Evolutionary conservation across 169 alveolate species (phyloP).

Genomic region (Eimeria tenella): DNA sequence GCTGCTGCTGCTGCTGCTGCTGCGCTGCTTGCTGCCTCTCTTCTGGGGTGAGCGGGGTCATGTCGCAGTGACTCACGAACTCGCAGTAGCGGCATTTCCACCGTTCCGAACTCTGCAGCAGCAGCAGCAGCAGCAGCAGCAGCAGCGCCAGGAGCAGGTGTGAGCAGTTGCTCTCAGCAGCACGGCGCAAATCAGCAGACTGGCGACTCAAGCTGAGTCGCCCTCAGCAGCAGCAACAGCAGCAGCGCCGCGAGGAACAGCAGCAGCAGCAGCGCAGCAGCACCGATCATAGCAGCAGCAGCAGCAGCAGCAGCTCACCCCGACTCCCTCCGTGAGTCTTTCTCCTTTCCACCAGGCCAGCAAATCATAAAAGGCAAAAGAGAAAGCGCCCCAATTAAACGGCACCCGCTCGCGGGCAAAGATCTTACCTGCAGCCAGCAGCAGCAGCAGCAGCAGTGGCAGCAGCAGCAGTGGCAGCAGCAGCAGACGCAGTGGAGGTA

Average conservation of each 20-base stretch:
- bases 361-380: neutral
- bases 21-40: slow-evolving; percentile 13
- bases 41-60: slow-evolving; percentile 28
- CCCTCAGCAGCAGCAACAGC: too few species aligned
- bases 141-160: neutral
- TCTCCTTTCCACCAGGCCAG: neutral
- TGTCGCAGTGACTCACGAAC: neutral
- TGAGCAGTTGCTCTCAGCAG: neutral
- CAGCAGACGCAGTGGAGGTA: neutral
- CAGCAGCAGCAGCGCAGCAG: too few species aligned
- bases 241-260: too few species aligned
- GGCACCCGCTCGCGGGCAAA: slow-evolving; percentile 29
- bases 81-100: slow-evolving; percentile 35
- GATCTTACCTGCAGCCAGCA: slow-evolving; percentile 5
- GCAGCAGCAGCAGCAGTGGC: slow-evolving; percentile 24
- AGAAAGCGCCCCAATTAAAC: neutral
- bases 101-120: slow-evolving; percentile 36
- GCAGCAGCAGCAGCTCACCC: slow-evolving; percentile 11
- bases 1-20: slow-evolving; percentile 16
- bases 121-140: slow-evolving; percentile 46
- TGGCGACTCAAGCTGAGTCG: neutral
- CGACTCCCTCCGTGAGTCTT: neutral
- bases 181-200: neutral
- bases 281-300: too few species aligned
- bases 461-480: slow-evolving; percentile 21